Evolutionary conservation across 139 green algal species (phyloP).

Genomic region (Micromonas commoda): DNA sequence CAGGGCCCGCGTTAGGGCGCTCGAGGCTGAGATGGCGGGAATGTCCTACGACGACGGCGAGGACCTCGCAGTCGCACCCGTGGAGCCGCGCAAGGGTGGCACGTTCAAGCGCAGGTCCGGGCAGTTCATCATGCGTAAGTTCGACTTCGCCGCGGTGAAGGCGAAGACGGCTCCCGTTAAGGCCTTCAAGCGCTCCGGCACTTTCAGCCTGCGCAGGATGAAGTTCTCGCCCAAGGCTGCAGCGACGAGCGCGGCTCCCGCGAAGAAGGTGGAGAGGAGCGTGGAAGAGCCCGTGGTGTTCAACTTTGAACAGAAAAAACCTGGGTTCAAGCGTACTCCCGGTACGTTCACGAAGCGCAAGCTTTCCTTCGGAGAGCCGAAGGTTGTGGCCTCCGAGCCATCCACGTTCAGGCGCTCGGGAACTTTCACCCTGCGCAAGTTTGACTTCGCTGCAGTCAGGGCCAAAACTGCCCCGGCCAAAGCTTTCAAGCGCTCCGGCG

Average conservation of each 20-base stretch:
- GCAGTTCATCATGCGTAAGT: background rate
- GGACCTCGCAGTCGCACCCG: background rate
- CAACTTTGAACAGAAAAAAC: background rate
- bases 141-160: background rate
- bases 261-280: background rate
- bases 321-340: background rate
- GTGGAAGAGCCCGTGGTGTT: background rate
- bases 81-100: background rate
- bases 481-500: constrained; percentile 18
- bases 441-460: background rate
- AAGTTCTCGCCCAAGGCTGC: too few relatives aligned
- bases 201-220: too few relatives aligned
- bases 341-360: background rate
- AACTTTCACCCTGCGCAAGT: background rate
- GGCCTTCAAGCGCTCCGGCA: constrained; percentile 15
- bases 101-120: background rate
- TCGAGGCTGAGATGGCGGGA: constrained; percentile 11
- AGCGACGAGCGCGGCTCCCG: background rate
- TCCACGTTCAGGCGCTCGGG: background rate
- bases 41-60: constrained; percentile 14
- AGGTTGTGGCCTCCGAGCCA: background rate
- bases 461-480: too few relatives aligned
- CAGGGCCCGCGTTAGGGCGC: background rate
- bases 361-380: background rate
- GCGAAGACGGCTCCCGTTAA: too few relatives aligned